These are phyloP conservation scores for Aspergillus intermedius DNA, from an alignment of 2,329 filamentous ascomycete species.

Conservation along the genomic window DNA sequence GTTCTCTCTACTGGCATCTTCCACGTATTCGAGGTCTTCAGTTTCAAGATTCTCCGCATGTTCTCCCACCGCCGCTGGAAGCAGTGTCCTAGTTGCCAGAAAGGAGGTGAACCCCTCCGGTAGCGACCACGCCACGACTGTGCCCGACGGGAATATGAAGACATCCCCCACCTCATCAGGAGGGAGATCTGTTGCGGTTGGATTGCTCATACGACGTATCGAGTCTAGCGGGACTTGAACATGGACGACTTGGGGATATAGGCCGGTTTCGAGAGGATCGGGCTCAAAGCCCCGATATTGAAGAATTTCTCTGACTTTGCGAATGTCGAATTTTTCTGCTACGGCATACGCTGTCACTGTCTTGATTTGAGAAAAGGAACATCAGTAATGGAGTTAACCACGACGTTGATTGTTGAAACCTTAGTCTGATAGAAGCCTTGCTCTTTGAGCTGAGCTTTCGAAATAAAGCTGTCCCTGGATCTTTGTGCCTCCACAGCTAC, in stretches of 20 bases:
- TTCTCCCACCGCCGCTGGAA: constrained; percentile 67
- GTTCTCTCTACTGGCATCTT: constrained; percentile 64
- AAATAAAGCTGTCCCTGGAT: constrained; percentile 48
- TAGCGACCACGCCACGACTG: constrained; percentile 85
- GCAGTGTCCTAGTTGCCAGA: constrained; percentile 64
- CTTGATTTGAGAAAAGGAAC: constrained; percentile 19
- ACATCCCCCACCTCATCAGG: constrained; percentile 65
- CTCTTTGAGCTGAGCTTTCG: constrained; percentile 36
- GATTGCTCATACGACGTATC: constrained; percentile 38
- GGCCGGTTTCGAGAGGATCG: constrained; percentile 56
- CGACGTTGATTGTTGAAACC: constrained; percentile 13
- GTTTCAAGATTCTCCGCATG: constrained; percentile 69
- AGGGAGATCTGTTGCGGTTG: constrained; percentile 30
- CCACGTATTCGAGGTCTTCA: constrained; percentile 81
- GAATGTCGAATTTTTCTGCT: constrained; percentile 60
- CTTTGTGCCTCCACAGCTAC: constrained; percentile 80
- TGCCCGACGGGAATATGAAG: constrained; percentile 92
- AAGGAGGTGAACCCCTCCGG: constrained; percentile 65
- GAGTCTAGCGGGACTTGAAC: constrained; percentile 46
- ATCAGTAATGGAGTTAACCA: constrained; percentile 2
- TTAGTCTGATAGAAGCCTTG: constrained; percentile 33
- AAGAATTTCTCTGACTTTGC: constrained; percentile 52
- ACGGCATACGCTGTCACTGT: constrained; percentile 60
- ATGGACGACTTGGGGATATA: constrained; percentile 62
- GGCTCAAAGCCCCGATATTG: constrained; percentile 53